Evolutionary conservation across 306 rosid genomes (phyloP).

Genomic region (Abrus pulchellus): DNA sequence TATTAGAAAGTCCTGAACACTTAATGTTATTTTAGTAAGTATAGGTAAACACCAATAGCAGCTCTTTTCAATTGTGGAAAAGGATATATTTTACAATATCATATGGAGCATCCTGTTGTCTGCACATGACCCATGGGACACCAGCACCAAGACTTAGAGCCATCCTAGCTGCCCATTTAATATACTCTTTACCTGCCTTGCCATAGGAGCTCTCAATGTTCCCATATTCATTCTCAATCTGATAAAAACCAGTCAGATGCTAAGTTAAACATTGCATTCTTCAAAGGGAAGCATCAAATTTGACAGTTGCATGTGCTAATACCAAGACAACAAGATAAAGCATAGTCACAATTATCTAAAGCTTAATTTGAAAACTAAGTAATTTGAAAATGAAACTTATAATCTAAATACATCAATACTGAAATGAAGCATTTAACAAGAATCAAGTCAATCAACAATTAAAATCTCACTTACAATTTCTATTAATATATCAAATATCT

Average conservation of each 20-base stretch:
- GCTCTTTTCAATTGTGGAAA: constrained; percentile 35
- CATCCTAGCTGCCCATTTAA: constrained; percentile 94
- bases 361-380: constrained; percentile 39
- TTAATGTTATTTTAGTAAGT: constrained; percentile 32
- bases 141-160: constrained; percentile 92
- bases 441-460: constrained; percentile 6
- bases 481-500: constrained; percentile 11
- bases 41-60: constrained; percentile 32
- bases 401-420: constrained; percentile 15
- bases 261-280: constrained; percentile 46
- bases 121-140: constrained; percentile 99
- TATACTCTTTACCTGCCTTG: constrained; percentile 81
- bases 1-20: constrained; percentile 31
- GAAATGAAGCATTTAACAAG: constrained; percentile 3
- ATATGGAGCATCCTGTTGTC: constrained; percentile 89
- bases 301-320: constrained; percentile 30
- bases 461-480: constrained; percentile 7
- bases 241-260: constrained; percentile 52
- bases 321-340: constrained; percentile 35
- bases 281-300: constrained; percentile 35
- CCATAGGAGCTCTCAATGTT: constrained; percentile 82
- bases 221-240: constrained; percentile 99
- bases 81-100: constrained; percentile 67
- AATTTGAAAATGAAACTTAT: neutral
- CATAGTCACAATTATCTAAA: constrained; percentile 20